Evolutionary conservation across 306 rosid genomes (phyloP).

Genomic region (Herpetospermum pedunculosum): DNA sequence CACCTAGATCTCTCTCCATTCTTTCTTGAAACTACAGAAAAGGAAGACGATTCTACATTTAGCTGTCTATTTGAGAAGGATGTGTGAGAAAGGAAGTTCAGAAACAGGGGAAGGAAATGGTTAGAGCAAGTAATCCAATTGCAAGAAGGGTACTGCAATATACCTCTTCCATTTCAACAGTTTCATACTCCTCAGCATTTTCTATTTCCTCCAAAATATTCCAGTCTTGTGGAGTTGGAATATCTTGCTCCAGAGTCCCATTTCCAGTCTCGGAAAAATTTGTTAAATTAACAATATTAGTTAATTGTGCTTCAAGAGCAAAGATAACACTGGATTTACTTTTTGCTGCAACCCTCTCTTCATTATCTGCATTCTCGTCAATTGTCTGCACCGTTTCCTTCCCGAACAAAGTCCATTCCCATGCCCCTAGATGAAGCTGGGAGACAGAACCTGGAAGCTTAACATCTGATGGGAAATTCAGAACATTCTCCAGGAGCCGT

Average conservation of each 20-base stretch:
- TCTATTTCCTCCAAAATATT: conserved; percentile 55
- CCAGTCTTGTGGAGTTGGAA: conserved; percentile 62
- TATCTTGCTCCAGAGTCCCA: conserved; percentile 28
- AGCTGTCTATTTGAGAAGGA: conserved; percentile 11
- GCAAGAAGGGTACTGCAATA: conserved; percentile 16
- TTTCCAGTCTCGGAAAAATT: conserved; percentile 34
- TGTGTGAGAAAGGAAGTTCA: neutral
- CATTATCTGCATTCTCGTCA: conserved; percentile 16
- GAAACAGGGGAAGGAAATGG: conserved; percentile 4
- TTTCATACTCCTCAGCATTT: conserved; percentile 67
- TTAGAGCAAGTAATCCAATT: conserved; percentile 6
- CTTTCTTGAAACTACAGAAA: conserved; percentile 66
- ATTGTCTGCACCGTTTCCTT: conserved; percentile 25
- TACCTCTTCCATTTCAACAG: conserved; percentile 85
- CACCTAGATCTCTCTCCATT: conserved; percentile 48
- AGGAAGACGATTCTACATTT: conserved; percentile 13
- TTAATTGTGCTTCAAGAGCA: conserved; percentile 56
- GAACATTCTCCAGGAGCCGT: conserved; percentile 80
- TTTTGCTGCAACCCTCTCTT: conserved; percentile 15
- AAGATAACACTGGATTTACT: conserved; percentile 34
- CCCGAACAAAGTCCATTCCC: conserved; percentile 76
- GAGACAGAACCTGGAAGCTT: conserved; percentile 62
- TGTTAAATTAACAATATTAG: conserved; percentile 26
- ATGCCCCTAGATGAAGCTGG: conserved; percentile 49
- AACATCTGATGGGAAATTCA: conserved; percentile 71